phyloP scores from a whole-genome alignment of 768 basidiomycete species.

The Mycena olivaceomarginata region DNA sequence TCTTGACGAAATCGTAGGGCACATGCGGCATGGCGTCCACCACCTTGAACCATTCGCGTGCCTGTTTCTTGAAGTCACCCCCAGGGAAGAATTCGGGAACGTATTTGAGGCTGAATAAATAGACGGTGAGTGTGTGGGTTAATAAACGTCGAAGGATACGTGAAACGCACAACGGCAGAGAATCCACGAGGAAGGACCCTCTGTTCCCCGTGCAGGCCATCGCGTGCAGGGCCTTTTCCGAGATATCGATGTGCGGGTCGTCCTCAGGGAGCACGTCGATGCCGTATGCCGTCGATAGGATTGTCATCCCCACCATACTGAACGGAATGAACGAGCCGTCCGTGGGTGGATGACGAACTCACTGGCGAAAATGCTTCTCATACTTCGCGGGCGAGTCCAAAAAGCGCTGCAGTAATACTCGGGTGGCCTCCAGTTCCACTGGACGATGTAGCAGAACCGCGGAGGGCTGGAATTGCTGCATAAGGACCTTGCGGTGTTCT shows the following conservation, averaged over 20 bases:
- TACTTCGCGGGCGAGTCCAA: constrained; percentile 9
- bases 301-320: constrained; percentile 40
- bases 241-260: constrained; percentile 37
- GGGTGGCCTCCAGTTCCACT: neutral
- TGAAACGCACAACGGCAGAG: constrained; percentile 27
- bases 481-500: neutral
- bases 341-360: neutral
- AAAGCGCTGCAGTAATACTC: neutral
- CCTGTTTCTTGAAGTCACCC: constrained; percentile 59
- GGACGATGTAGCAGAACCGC: neutral
- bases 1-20: constrained; percentile 17
- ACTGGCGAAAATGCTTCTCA: constrained; percentile 39
- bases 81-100: constrained; percentile 64
- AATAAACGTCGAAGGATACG: neutral
- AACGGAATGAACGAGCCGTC: neutral
- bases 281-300: constrained; percentile 36
- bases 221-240: constrained; percentile 28
- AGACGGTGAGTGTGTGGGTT: too few relatives aligned
- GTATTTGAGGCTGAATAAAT: constrained; percentile 41
- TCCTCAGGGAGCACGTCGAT: constrained; percentile 33
- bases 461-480: neutral
- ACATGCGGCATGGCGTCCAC: constrained; percentile 34
- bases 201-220: constrained; percentile 30
- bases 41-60: constrained; percentile 52
- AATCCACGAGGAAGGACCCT: constrained; percentile 32